phyloP scores from a whole-genome alignment of 768 basidiomycete genomes.

The Russula dissimulans region DNA sequence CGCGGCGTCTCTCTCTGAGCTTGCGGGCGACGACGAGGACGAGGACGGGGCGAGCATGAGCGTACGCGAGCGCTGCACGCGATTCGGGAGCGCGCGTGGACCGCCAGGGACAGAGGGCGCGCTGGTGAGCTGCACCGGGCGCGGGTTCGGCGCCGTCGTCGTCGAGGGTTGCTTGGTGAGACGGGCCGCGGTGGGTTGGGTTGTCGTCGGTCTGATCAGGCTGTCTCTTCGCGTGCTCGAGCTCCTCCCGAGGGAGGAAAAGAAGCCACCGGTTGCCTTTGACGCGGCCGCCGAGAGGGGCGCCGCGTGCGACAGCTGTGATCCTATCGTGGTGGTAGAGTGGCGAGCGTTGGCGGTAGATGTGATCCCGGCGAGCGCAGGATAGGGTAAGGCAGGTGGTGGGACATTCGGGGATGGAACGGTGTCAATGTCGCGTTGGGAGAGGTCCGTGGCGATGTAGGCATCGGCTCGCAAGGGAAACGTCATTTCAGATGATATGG shows the following conservation, averaged over 20 bases:
- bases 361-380: slow-evolving; percentile 43
- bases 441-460: slow-evolving; percentile 66
- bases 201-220: background rate
- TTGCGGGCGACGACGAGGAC: slow-evolving; percentile 20
- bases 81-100: slow-evolving; percentile 55
- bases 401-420: slow-evolving; percentile 45
- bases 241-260: slow-evolving; percentile 14
- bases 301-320: background rate
- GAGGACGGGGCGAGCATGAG: slow-evolving; percentile 33
- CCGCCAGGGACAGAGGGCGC: slow-evolving; percentile 61
- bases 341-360: slow-evolving; percentile 5
- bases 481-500: slow-evolving; percentile 65
- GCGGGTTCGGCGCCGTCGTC: slow-evolving; percentile 24
- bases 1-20: slow-evolving; percentile 22
- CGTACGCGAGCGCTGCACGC: slow-evolving; percentile 60
- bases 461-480: slow-evolving; percentile 79
- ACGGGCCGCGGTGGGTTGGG: background rate
- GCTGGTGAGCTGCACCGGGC: slow-evolving; percentile 26
- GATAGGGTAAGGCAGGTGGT: slow-evolving; percentile 59
- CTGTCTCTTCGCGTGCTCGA: slow-evolving; percentile 21
- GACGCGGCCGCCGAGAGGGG: background rate
- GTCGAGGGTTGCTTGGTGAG: slow-evolving; percentile 32
- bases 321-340: slow-evolving; percentile 4
- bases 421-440: slow-evolving; percentile 32
- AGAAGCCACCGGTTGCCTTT: slow-evolving; percentile 3